Evolutionary conservation across 225 moss, liverwort and hornwort species (phyloP).

Genomic region (Thuidium tamariscinum): DNA sequence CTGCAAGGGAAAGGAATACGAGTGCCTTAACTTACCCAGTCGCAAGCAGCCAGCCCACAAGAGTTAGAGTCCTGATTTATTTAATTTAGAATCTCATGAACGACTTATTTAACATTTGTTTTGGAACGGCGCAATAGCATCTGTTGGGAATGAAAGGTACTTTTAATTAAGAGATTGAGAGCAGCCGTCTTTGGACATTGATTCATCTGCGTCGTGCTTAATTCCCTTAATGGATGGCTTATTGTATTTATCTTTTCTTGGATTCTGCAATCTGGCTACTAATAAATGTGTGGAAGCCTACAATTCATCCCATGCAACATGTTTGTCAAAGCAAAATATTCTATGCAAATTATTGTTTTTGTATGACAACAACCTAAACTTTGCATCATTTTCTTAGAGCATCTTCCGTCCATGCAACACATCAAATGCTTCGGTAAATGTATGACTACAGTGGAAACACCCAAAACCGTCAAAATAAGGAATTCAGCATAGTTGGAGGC

Average conservation of each 20-base stretch:
- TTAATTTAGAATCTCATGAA: neutral
- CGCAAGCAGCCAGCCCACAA: too few species aligned
- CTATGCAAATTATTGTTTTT: neutral
- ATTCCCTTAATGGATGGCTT: neutral
- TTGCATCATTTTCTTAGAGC: neutral
- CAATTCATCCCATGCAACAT: neutral
- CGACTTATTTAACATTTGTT: neutral
- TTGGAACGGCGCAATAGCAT: neutral
- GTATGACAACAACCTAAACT: neutral
- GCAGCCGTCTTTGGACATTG: constrained; percentile 4
- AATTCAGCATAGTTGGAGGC: too few species aligned
- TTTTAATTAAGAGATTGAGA: too few species aligned
- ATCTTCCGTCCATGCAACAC: neutral
- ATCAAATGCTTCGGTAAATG: neutral
- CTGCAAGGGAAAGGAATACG: too few species aligned
- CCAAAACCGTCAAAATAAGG: too few species aligned
- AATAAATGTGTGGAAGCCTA: neutral
- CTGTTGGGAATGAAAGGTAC: neutral
- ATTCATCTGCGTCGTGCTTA: neutral
- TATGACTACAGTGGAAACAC: too few species aligned
- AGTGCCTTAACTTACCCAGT: too few species aligned
- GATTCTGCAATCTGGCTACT: neutral
- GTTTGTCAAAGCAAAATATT: neutral
- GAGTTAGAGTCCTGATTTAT: neutral
- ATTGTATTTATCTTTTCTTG: too few species aligned